Evolutionary conservation across 2,329 filamentous ascomycete species (phyloP).

Genomic region (Colletotrichum trifolii): DNA sequence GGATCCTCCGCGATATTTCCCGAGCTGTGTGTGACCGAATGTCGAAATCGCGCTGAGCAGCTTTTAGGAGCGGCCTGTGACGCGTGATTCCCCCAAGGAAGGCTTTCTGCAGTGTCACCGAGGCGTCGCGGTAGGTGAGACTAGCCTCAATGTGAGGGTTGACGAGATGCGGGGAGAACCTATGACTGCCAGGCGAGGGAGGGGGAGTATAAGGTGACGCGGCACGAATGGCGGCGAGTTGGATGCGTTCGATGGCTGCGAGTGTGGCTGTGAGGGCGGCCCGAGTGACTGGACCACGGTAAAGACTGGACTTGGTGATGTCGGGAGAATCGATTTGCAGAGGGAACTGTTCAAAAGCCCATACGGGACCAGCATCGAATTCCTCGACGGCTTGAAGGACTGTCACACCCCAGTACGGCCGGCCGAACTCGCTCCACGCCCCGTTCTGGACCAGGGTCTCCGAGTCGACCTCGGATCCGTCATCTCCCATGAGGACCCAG

Average conservation of each 20-base stretch:
- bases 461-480: conserved; percentile 48
- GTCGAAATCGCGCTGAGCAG: conserved; percentile 51
- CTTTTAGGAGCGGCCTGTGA: conserved; percentile 52
- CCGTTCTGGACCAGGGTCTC: conserved; percentile 43
- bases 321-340: conserved; percentile 52
- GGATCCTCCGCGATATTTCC: conserved; percentile 54
- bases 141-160: conserved; percentile 35
- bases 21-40: conserved; percentile 46
- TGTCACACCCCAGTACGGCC: conserved; percentile 54
- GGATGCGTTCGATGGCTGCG: conserved; percentile 50
- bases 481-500: conserved; percentile 55
- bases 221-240: conserved; percentile 17
- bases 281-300: conserved; percentile 51
- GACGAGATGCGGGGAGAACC: conserved; percentile 31
- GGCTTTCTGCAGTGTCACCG: conserved; percentile 46
- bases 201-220: conserved; percentile 32
- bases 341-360: conserved; percentile 55
- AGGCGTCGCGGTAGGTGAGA: conserved; percentile 38
- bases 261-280: conserved; percentile 50
- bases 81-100: conserved; percentile 52
- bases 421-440: conserved; percentile 43
- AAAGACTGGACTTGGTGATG: conserved; percentile 54
- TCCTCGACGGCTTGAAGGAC: conserved; percentile 52
- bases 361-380: conserved; percentile 56
- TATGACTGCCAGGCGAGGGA: conserved; percentile 31